phyloP scores from a whole-genome alignment of 768 basidiomycete genomes.

The Tulasnella sp. region DNA sequence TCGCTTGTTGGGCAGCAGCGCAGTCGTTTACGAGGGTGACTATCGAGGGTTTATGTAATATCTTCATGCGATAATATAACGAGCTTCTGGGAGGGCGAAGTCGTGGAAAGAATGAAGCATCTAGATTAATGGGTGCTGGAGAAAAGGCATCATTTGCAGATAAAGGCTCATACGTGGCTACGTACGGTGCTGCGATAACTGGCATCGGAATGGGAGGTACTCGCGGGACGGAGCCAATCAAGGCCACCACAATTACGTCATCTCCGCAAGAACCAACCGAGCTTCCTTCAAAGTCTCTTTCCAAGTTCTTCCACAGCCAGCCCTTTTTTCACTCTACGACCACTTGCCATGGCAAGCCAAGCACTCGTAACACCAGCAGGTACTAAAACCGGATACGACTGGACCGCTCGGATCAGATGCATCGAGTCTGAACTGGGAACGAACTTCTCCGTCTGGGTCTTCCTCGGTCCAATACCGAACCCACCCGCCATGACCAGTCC shows the following conservation, averaged over 20 bases:
- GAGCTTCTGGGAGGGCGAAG: too few relatives aligned
- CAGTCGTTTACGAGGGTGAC: too few relatives aligned
- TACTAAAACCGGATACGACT: conserved; percentile 4
- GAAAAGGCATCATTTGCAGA: too few relatives aligned
- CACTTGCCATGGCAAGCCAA: not conserved
- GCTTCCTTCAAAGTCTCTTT: not conserved
- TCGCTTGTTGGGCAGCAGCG: conserved; percentile 14
- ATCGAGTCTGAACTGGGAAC: not conserved
- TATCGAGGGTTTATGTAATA: too few relatives aligned
- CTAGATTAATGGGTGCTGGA: too few relatives aligned
- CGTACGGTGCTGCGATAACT: too few relatives aligned
- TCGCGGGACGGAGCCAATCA: too few relatives aligned
- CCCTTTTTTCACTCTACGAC: too few relatives aligned
- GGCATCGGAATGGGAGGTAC: too few relatives aligned
- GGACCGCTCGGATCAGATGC: conserved; percentile 15
- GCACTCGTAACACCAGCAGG: not conserved
- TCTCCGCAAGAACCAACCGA: not conserved
- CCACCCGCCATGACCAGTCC: not conserved
- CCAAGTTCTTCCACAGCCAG: not conserved
- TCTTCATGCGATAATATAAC: too few relatives aligned
- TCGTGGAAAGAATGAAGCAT: too few relatives aligned
- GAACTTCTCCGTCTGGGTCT: not conserved
- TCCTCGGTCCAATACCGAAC: not conserved
- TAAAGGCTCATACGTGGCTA: too few relatives aligned
- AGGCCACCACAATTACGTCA: not conserved